Percentiles rank a stretch among this genome's conserved stretches.
These are phyloP conservation scores for Beauveria varroae DNA, from an alignment of 2,329 filamentous ascomycete species.

Conservation along the genomic window DNA sequence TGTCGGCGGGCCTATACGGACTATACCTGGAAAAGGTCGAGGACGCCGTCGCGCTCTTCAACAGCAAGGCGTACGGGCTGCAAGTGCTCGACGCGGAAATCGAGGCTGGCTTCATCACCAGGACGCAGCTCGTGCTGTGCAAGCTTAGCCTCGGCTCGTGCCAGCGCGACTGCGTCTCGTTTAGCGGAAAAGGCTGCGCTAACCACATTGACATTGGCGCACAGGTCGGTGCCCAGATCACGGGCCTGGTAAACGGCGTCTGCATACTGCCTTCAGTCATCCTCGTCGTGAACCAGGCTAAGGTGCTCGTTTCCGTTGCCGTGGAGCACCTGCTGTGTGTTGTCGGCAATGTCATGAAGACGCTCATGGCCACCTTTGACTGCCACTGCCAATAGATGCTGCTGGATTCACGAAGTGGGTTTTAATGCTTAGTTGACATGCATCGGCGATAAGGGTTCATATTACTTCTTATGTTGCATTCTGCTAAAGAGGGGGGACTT, in stretches of 20 bases:
- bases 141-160: conserved; percentile 25
- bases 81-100: conserved; percentile 16
- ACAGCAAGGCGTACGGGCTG: conserved; percentile 27
- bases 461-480: not conserved
- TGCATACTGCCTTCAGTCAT: conserved; percentile 26
- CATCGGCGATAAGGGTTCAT: not conserved
- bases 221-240: conserved; percentile 19
- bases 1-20: conserved; percentile 24
- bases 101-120: conserved; percentile 18
- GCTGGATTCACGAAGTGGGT: not conserved
- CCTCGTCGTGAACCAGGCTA: conserved; percentile 20
- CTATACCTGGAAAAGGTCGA: conserved; percentile 25
- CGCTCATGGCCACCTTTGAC: conserved; percentile 24
- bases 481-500: not conserved
- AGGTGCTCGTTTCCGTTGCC: conserved; percentile 20
- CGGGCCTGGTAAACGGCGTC: conserved; percentile 22
- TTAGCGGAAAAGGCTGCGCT: conserved; percentile 29
- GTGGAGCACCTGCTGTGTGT: conserved; percentile 25
- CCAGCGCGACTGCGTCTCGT: conserved; percentile 31
- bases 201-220: conserved; percentile 28
- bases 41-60: conserved; percentile 30
- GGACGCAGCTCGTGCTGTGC: conserved; percentile 21
- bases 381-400: conserved; percentile 24
- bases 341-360: conserved; percentile 24
- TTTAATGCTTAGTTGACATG: not conserved